Percentiles rank a stretch among this genome's conserved stretches.
These are phyloP conservation scores for Erysiphe neolycopersici DNA, from an alignment of 2,329 filamentous ascomycete species.

Conservation along the genomic window DNA sequence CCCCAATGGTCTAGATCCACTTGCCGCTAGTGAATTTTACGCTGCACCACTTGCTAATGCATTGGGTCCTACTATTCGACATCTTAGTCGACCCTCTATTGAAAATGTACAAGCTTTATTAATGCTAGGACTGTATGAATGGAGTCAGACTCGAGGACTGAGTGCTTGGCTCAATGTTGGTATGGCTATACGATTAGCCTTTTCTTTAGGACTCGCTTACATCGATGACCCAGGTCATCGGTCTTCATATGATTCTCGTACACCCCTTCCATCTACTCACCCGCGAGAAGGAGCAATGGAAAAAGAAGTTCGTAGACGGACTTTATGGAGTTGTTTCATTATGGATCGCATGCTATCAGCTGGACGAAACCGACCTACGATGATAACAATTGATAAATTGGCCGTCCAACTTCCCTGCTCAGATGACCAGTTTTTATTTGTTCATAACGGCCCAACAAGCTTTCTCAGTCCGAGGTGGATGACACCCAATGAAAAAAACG, in stretches of 20 bases:
- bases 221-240: constrained; percentile 18
- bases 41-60: constrained; percentile 28
- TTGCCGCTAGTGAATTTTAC: constrained; percentile 36
- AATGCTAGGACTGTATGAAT: constrained; percentile 47
- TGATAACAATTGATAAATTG: constrained; percentile 30
- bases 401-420: constrained; percentile 41
- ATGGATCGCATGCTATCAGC: constrained; percentile 42
- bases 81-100: constrained; percentile 25
- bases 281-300: constrained; percentile 21
- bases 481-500: neutral
- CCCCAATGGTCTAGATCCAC: constrained; percentile 18
- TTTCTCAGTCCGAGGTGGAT: constrained; percentile 15
- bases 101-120: constrained; percentile 39
- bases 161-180: constrained; percentile 41
- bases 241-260: constrained; percentile 4
- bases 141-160: constrained; percentile 34
- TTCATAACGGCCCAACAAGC: constrained; percentile 26
- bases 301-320: constrained; percentile 37
- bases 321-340: constrained; percentile 51
- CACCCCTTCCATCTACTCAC: constrained; percentile 5
- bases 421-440: constrained; percentile 35
- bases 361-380: constrained; percentile 31
- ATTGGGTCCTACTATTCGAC: constrained; percentile 20
- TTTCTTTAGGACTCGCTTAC: constrained; percentile 31
- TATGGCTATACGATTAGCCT: constrained; percentile 29